Evolutionary conservation across 2,329 filamentous ascomycete species (phyloP), one percentile per base, ranked within the genome.

Genomic region (Cryphonectria naterciae): DNA sequence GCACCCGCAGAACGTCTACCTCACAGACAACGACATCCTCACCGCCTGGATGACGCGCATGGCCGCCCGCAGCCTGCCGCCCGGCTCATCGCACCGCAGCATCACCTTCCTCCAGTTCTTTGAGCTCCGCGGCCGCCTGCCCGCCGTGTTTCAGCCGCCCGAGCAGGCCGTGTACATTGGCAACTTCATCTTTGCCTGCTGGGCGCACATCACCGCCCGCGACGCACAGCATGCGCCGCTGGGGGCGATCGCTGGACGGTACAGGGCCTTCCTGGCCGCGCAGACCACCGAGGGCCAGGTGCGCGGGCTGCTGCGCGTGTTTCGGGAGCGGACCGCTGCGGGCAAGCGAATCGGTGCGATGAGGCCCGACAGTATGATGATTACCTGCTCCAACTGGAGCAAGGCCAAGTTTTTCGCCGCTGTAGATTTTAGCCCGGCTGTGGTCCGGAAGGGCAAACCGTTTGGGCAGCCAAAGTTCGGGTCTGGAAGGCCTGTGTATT

Each of bases 1-100:
- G 66, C 68, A 75, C 69, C 62, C 66, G 19, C 49, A 68, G 32
- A 43, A 52, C 65, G 67, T 73, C 15, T 85, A 84, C 68, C 58
- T 86, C 41, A 85, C 82, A 72, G 83, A 85, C n/a, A 80, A 81
- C 28, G 84, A 87, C 67, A 76, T 86, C 1, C 74, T 87, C 2
- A 75, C 77, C 1, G 83, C 82, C 0, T 87, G 84, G 82, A 75
- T 78, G 67, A 75, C 79, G 13, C 79, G 79, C 11, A 76, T 78
- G 43, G 75, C 76, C 39, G 74, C 74, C 32, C 74, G 62, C 37
- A 76, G 71, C 58, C 75, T 76, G 22, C 75, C 65, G 39, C 71
- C 70, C 70, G 60, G 65, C 73, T 75, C 78, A 25, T 70, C 74
- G 37, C 37, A 39, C 22, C 76, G 76, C 37, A 76, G 78, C 1